Percentiles rank a stretch among this genome's conserved stretches.
phyloP scores from a whole-genome alignment of 768 basidiomycete genomes.

The Pluteus cervinus region DNA sequence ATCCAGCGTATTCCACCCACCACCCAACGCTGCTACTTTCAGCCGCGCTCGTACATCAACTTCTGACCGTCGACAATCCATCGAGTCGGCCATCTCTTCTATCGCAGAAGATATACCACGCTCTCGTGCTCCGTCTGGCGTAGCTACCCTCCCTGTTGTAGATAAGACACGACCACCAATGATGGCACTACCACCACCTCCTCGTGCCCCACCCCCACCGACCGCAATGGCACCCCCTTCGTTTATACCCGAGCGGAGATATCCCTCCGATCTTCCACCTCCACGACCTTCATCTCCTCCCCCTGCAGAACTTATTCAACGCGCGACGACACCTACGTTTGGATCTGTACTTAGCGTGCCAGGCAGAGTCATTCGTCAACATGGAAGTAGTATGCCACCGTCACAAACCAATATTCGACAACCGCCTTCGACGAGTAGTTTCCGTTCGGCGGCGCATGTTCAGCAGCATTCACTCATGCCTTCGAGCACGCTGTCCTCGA shows the following conservation, averaged over 20 bases:
- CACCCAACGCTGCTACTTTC: constrained; percentile 43
- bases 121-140: constrained; percentile 58
- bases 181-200: constrained; percentile 79
- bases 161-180: constrained; percentile 83
- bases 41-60: constrained; percentile 44
- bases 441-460: constrained; percentile 62
- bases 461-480: constrained; percentile 32
- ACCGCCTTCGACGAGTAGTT: constrained; percentile 75
- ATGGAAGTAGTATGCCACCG: constrained; percentile 75
- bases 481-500: constrained; percentile 38
- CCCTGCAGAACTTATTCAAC: constrained; percentile 85
- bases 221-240: constrained; percentile 68
- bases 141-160: constrained; percentile 39
- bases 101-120: constrained; percentile 38
- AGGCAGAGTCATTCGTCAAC: constrained; percentile 45
- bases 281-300: constrained; percentile 91
- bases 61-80: constrained; percentile 62
- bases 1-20: constrained; percentile 43
- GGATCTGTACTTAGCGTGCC: constrained; percentile 57
- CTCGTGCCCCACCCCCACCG: constrained; percentile 66
- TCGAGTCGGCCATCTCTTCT: constrained; percentile 63
- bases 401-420: constrained; percentile 60
- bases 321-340: constrained; percentile 83
- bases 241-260: constrained; percentile 67
- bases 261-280: constrained; percentile 59